Evolutionary conservation across 2,329 filamentous ascomycete genomes (phyloP).

Genomic region (Alternaria sp.): DNA sequence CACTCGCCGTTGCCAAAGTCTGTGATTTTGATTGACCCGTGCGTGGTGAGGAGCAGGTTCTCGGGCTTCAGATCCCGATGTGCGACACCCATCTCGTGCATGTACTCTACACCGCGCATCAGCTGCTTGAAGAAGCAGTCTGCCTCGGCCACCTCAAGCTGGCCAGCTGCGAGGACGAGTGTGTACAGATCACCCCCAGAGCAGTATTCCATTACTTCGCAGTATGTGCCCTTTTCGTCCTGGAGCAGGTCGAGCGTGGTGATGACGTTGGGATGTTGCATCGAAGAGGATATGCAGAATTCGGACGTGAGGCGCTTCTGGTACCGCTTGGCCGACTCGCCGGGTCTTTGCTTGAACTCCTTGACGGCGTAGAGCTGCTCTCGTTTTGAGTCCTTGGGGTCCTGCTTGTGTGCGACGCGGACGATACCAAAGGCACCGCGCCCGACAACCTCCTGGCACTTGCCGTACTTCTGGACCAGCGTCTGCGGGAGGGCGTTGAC

Average conservation of each 20-base stretch:
- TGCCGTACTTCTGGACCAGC: slow-evolving; percentile 95
- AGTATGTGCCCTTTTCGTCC: slow-evolving; percentile 96
- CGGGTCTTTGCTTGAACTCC: slow-evolving; percentile 91
- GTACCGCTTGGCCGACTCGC: slow-evolving; percentile 96
- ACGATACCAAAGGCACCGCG: slow-evolving; percentile 97
- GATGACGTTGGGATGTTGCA: slow-evolving; percentile 97
- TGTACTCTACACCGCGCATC: slow-evolving; percentile 98
- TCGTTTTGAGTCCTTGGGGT: slow-evolving; percentile 74
- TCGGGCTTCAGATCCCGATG: slow-evolving; percentile 97
- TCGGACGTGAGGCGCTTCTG: slow-evolving; percentile 96
- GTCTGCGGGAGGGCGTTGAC: slow-evolving; percentile 78
- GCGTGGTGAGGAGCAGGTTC: slow-evolving; percentile 90
- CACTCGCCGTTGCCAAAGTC: slow-evolving; percentile 99
- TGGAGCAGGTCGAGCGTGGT: slow-evolving; percentile 95
- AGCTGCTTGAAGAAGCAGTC: slow-evolving; percentile 99
- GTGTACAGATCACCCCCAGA: slow-evolving; percentile 96
- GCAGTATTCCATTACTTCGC: slow-evolving; percentile 99
- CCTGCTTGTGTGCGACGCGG: slow-evolving; percentile 93
- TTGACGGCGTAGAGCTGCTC: slow-evolving; percentile 98
- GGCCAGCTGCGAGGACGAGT: slow-evolving; percentile 85
- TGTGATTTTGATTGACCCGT: slow-evolving; percentile 93
- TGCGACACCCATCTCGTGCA: slow-evolving; percentile 99
- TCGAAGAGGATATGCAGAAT: slow-evolving; percentile 96
- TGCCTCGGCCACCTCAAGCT: slow-evolving; percentile 89
- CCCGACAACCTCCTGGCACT: slow-evolving; percentile 96